Evolutionary conservation across 192 early-diverging fungal genomes (phyloP), one percentile per base, ranked within the genome.

Genomic region (Coemansia sp.): DNA sequence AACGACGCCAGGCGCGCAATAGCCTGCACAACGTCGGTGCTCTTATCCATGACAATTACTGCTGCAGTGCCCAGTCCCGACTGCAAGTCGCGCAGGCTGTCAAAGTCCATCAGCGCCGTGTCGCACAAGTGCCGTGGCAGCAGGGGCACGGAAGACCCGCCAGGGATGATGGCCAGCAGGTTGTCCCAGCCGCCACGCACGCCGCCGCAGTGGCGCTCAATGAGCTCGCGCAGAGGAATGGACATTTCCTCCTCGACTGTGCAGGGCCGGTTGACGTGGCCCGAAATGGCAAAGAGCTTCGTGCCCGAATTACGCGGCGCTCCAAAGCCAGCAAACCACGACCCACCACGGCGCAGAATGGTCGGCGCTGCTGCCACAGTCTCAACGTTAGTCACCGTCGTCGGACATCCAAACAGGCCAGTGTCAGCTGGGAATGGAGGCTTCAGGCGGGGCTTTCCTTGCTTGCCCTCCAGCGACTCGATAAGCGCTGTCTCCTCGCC

Each of bases 381-480:
- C 82, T 99, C 97, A 38, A 99, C 97, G 74, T 99, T 99, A 38
- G 95, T 91, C n/a, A 99, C 97, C n/a, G 97, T 99, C 16, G 97
- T 97, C 22, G 97, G 97, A 86, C 97, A 99, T 34, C 97, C 97
- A 70, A 99, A 99, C 46, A 99, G 88, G 68, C 97, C 97, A 12
- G 96, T 93, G 77, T 99, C 96, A 70, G 97, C 97, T 36, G 97
- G 97, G 90, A 99, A 99, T 62, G 97, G 97, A 46, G 97, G 97
- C 92, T 99, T 99, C 73, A 99, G 75, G 68, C 97, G 89, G 18
- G 97, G 97, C 88, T 99, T 99, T n/a, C 97, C 97, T 71, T 94
- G 94, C 87, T 97, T 97, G 64, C 97, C 97, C 81, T 98, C 97
- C 31, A 94, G 85, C 24, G 92, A 94, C 82, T 94, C 93, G 65